Conservation (phyloP, 2,329 filamentous ascomycete genomes). For the Alternaria sp. region DNA sequence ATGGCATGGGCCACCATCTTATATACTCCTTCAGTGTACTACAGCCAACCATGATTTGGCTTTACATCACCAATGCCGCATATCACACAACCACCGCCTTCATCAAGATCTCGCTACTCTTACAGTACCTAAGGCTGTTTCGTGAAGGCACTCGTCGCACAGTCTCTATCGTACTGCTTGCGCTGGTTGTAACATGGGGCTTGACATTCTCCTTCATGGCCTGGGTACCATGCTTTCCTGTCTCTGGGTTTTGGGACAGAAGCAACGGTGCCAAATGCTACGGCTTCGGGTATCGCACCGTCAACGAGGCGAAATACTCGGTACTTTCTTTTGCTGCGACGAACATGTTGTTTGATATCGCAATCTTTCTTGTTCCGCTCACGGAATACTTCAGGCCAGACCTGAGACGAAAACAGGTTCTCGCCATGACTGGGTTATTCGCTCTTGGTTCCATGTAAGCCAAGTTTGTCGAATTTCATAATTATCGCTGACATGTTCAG, state of each 20-base stretch:
- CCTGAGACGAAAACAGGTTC: conserved; percentile 32
- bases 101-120: conserved; percentile 48
- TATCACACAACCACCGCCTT: conserved; percentile 42
- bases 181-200: conserved; percentile 37
- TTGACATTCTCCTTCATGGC: conserved; percentile 37
- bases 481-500: conserved; percentile 21
- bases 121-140: conserved; percentile 48
- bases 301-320: conserved; percentile 22
- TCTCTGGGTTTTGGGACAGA: conserved; percentile 32
- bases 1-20: conserved; percentile 46
- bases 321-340: conserved; percentile 36
- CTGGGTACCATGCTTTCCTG: conserved; percentile 44
- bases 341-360: conserved; percentile 45
- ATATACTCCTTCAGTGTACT: conserved; percentile 24
- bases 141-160: conserved; percentile 27
- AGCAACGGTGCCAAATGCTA: conserved; percentile 33
- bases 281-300: conserved; percentile 30
- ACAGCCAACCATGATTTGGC: conserved; percentile 27
- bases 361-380: conserved; percentile 41
- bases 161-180: conserved; percentile 25
- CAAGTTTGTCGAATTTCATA: not conserved
- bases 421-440: conserved; percentile 42
- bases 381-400: conserved; percentile 35
- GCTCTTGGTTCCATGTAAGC: conserved; percentile 38
- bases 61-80: conserved; percentile 37